Evolutionary conservation across 192 early-diverging fungal genomes (phyloP).

Genomic region (Rhizophagus sp.): DNA sequence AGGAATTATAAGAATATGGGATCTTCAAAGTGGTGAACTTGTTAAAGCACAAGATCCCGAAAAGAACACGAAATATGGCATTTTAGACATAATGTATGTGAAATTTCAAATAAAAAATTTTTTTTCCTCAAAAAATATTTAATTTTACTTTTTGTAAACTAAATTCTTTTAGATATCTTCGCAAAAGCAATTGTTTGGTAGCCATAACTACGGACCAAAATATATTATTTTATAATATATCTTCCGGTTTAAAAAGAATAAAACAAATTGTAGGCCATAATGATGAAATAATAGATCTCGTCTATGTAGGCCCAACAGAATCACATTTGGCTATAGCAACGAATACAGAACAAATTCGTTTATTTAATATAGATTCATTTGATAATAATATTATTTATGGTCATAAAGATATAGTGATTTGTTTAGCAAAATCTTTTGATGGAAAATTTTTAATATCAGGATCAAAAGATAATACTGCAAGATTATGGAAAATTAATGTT

Average conservation of each 20-base stretch:
- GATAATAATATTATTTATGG: constrained; percentile 89
- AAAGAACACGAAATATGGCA: constrained; percentile 74
- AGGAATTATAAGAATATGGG: constrained; percentile 83
- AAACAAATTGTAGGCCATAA: constrained; percentile 95
- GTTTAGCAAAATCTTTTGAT: constrained; percentile 67
- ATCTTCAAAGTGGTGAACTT: constrained; percentile 70
- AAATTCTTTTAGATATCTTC: constrained; percentile 13
- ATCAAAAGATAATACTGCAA: constrained; percentile 87
- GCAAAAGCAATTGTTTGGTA: constrained; percentile 52
- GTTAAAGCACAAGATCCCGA: constrained; percentile 69
- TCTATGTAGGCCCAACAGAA: constrained; percentile 73
- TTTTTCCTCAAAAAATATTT: not conserved
- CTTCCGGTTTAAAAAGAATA: constrained; percentile 52
- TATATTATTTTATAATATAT: constrained; percentile 74
- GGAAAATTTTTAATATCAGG: constrained; percentile 79
- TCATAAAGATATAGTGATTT: constrained; percentile 87
- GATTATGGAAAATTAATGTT: constrained; percentile 78
- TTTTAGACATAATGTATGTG: constrained; percentile 71
- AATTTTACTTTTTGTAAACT: not conserved
- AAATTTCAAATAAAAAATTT: constrained; percentile 1
- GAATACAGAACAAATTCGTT: constrained; percentile 89
- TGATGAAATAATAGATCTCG: constrained; percentile 91
- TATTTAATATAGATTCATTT: constrained; percentile 77
- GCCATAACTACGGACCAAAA: constrained; percentile 91
- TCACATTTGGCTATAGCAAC: constrained; percentile 84